These are phyloP conservation scores for Plenodomus tracheiphilus DNA, from an alignment of 2,329 filamentous ascomycete species.

Conservation along the genomic window DNA sequence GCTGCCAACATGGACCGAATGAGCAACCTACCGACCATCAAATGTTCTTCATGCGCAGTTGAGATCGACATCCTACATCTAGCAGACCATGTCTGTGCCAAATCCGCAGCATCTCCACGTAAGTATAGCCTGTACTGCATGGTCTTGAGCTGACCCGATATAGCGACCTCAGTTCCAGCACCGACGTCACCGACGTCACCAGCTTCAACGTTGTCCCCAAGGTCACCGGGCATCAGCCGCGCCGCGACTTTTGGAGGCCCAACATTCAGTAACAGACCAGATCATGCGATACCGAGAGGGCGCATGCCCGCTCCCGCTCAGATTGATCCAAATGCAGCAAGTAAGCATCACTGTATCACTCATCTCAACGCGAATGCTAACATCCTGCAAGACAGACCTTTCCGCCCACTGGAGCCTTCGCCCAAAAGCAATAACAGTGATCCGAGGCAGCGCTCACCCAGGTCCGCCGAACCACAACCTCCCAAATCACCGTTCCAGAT, in stretches of 20 bases:
- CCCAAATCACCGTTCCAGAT: slow-evolving; percentile 34
- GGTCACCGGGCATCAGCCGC: slow-evolving; percentile 34
- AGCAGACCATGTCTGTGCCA: slow-evolving; percentile 77
- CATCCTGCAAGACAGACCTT: slow-evolving; percentile 39
- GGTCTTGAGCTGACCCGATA: background rate
- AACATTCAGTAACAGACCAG: slow-evolving; percentile 32
- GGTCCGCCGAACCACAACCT: slow-evolving; percentile 25
- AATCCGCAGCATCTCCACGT: slow-evolving; percentile 7
- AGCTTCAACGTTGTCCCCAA: slow-evolving; percentile 6
- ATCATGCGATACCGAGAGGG: slow-evolving; percentile 43
- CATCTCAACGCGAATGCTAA: slow-evolving; percentile 14
- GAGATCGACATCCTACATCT: slow-evolving; percentile 84
- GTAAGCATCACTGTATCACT: slow-evolving; percentile 48
- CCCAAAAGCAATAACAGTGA: slow-evolving; percentile 35
- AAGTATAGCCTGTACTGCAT: slow-evolving; percentile 40
- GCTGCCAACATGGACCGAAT: slow-evolving; percentile 30
- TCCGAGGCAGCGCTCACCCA: slow-evolving; percentile 15
- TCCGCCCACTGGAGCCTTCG: slow-evolving; percentile 29
- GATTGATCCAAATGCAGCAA: slow-evolving; percentile 62
- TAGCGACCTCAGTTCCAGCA: background rate
- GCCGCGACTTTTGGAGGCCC: slow-evolving; percentile 35
- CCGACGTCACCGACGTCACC: slow-evolving; percentile 11
- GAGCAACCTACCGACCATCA: slow-evolving; percentile 44
- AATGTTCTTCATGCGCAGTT: slow-evolving; percentile 45
- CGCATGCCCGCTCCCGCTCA: slow-evolving; percentile 55